phyloP scores from a whole-genome alignment of 495 filamentous ascomycete genomes.

The Podospora didyma region DNA sequence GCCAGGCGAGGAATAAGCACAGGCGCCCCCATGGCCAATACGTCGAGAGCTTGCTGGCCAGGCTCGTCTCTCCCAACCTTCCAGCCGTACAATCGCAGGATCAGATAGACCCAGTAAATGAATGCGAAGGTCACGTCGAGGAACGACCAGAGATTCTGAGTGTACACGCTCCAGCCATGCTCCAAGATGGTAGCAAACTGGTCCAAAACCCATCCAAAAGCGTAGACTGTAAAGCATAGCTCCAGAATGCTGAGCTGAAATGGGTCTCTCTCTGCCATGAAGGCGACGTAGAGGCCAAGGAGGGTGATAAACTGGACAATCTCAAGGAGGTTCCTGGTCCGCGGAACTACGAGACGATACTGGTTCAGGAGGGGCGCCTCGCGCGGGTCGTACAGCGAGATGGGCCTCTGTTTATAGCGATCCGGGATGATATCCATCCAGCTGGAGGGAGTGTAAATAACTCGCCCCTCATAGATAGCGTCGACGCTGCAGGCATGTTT shows the following conservation, averaged over 20 bases:
- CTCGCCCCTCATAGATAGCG: constrained; percentile 61
- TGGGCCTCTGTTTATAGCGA: constrained; percentile 67
- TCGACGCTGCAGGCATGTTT: constrained; percentile 42
- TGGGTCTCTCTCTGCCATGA: constrained; percentile 57
- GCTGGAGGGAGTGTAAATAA: constrained; percentile 66
- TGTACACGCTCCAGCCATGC: constrained; percentile 71
- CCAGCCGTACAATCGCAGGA: constrained; percentile 56
- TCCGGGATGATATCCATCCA: constrained; percentile 71
- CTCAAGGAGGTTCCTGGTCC: constrained; percentile 64
- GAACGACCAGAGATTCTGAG: constrained; percentile 76
- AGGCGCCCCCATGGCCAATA: constrained; percentile 65
- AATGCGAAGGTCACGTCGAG: constrained; percentile 63
- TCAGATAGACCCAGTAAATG: constrained; percentile 59
- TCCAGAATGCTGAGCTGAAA: constrained; percentile 48
- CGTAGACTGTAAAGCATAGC: constrained; percentile 59
- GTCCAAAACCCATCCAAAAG: constrained; percentile 67
- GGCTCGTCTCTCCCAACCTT: constrained; percentile 26
- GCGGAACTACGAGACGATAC: constrained; percentile 67
- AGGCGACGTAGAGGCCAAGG: constrained; percentile 56
- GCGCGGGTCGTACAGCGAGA: constrained; percentile 64
- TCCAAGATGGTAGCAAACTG: constrained; percentile 68
- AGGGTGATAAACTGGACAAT: constrained; percentile 62
- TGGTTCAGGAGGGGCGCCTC: constrained; percentile 66
- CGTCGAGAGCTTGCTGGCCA: constrained; percentile 58
- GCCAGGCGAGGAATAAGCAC: constrained; percentile 68